Evolutionary conservation across 2,329 filamentous ascomycete species (phyloP).

Genomic region (Cryoendolithus antarcticus): DNA sequence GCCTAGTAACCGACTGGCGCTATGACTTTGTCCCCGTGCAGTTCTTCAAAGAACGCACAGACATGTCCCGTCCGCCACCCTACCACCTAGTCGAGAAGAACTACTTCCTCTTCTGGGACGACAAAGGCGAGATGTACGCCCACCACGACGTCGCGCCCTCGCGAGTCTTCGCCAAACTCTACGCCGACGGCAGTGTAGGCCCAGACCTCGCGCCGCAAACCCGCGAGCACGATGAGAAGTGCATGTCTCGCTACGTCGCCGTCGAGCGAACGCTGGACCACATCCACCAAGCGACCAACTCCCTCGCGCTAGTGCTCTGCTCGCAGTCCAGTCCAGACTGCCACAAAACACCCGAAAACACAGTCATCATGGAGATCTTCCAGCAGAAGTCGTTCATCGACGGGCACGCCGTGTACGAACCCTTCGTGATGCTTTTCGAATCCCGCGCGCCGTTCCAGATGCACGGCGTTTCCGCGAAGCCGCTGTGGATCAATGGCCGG

Average conservation of each 20-base stretch:
- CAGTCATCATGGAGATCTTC: conserved; percentile 43
- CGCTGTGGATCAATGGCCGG: conserved; percentile 46
- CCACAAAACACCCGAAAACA: conserved; percentile 33
- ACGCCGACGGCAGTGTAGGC: conserved; percentile 34
- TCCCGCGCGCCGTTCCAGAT: conserved; percentile 38
- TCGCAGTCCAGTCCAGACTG: conserved; percentile 35
- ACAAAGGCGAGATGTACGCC: conserved; percentile 31
- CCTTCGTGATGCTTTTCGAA: conserved; percentile 41
- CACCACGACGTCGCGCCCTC: conserved; percentile 43
- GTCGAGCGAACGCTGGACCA: conserved; percentile 21
- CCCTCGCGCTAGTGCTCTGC: conserved; percentile 44
- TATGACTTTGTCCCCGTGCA: neutral
- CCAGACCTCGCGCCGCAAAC: conserved; percentile 33
- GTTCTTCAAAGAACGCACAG: conserved; percentile 34
- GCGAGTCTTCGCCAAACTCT: conserved; percentile 38
- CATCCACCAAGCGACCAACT: conserved; percentile 47
- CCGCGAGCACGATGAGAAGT: conserved; percentile 29
- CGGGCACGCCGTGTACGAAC: conserved; percentile 41
- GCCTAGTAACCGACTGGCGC: conserved; percentile 31
- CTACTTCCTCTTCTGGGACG: conserved; percentile 51
- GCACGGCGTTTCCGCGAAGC: conserved; percentile 37
- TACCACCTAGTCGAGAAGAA: conserved; percentile 45
- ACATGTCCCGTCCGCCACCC: conserved; percentile 39
- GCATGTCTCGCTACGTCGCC: conserved; percentile 22
- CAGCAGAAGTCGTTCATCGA: conserved; percentile 42